Base-by-base conservation (phyloP, 2,329 filamentous ascomycete species). In the Phialophora expanda region DNA sequence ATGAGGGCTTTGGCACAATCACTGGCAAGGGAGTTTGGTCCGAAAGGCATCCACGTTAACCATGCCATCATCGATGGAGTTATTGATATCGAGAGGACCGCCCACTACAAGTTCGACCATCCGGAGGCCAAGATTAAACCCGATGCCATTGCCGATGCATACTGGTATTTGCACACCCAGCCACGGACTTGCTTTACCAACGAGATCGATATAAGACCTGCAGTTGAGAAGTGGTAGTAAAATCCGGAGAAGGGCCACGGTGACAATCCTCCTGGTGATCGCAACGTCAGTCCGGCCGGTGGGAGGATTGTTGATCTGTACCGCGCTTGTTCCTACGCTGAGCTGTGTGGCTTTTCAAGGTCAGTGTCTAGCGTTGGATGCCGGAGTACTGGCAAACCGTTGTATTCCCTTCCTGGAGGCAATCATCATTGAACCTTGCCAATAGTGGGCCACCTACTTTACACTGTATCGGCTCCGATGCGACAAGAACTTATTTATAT, bases 91-190 rank as follows among this genome's bases (percentile, higher is more conserved):
- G 90, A 90, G 0, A 82, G 86, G 68, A 90, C 88, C 1, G 89
- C 88, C 76, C 84, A 83, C 44, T 88, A 79, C 78, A 75, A 84
- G 62, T 84, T 85, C 74, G 79, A 84, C 67, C 81, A 82, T 24
- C 79, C 84, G 5, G 87, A 89, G 76, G 86, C 83, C 0, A 94
- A 93, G 81, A 86, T 96, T 66, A 87, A 80, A 68, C 85, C 92
- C 8, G 89, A 91, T 69, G 90, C 89, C 71, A 96, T 96, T 82
- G 92, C 92, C 11, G 91, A 96, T 70, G 86, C 87, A 11, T 96
- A 96, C 74, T 96, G 92, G 91, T 82, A 89, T 75, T 75, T 96
- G 73, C 92, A 96, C 74, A 90, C 88, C 0, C 92, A 97, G 80
- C 90, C 89, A 34, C 85, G 86, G 71, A 91, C 90, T 5, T 87